phyloP scores from a whole-genome alignment of 352 stramenopile species.

The Pythium pyrilobum region DNA sequence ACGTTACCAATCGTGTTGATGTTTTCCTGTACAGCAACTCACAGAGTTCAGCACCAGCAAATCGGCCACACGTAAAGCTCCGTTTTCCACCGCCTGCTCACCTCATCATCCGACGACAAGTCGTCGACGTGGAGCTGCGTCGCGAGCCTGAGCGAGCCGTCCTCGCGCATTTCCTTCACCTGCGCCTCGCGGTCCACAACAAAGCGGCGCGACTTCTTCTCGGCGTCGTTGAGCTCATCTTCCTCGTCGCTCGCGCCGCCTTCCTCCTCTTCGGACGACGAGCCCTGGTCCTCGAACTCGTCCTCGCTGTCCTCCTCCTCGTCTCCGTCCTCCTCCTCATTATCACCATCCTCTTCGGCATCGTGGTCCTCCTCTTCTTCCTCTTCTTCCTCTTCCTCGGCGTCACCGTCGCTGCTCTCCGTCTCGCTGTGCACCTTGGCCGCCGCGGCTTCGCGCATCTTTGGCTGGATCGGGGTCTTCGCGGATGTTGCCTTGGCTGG shows the following conservation, averaged over 20 bases:
- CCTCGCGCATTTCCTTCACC: slow-evolving; percentile 79
- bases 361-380: slow-evolving; percentile 49
- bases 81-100: background rate
- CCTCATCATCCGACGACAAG: slow-evolving; percentile 97
- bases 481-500: background rate
- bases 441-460: too few species aligned
- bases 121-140: slow-evolving; percentile 97
- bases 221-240: slow-evolving; percentile 64
- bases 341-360: slow-evolving; percentile 34
- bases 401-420: slow-evolving; percentile 43
- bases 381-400: slow-evolving; percentile 46
- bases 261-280: slow-evolving; percentile 70
- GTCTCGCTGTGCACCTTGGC: slow-evolving; percentile 31
- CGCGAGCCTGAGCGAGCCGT: slow-evolving; percentile 75
- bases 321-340: slow-evolving; percentile 38
- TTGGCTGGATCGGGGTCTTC: too few species aligned
- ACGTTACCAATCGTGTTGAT: slow-evolving; percentile 98
- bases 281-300: slow-evolving; percentile 82
- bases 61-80: background rate
- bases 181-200: slow-evolving; percentile 68
- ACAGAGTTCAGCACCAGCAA: background rate
- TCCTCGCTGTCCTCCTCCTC: slow-evolving; percentile 54
- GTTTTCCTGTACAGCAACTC: slow-evolving; percentile 58
- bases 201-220: slow-evolving; percentile 77
- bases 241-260: slow-evolving; percentile 56